These are phyloP conservation scores for Elsinoe australis DNA, from an alignment of 2,329 filamentous ascomycete species.

Conservation along the genomic window DNA sequence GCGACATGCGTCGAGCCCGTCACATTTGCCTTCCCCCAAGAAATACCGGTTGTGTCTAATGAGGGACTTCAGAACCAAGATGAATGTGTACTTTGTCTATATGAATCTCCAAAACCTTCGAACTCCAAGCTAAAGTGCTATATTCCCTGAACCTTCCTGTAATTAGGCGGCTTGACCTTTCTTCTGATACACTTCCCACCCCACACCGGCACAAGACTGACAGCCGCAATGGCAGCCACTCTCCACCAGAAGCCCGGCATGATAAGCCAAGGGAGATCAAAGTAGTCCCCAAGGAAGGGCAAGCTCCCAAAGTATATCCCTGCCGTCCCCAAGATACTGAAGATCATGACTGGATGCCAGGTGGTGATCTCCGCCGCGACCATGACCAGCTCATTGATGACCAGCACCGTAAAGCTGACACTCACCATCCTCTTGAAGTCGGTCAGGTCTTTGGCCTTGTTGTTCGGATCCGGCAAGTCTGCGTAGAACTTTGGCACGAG, in stretches of 20 bases:
- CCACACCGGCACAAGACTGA: slow-evolving; percentile 80
- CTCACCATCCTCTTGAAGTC: slow-evolving; percentile 61
- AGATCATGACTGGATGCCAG: slow-evolving; percentile 90
- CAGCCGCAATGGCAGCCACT: slow-evolving; percentile 67
- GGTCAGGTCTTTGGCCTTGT: slow-evolving; percentile 20
- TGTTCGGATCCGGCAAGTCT: slow-evolving; percentile 27
- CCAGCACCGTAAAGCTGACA: slow-evolving; percentile 83
- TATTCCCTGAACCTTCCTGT: slow-evolving; percentile 65
- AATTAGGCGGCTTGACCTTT: slow-evolving; percentile 84
- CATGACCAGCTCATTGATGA: slow-evolving; percentile 95
- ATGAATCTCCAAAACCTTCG: no score
- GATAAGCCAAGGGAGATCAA: slow-evolving; percentile 72
- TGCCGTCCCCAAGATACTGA: slow-evolving; percentile 74
- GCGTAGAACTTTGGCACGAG: slow-evolving; percentile 62
- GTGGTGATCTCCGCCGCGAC: slow-evolving; percentile 94
- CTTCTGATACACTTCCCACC: slow-evolving; percentile 75
- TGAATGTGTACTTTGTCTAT: no score
- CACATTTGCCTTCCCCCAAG: no score
- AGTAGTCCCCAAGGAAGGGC: slow-evolving; percentile 83
- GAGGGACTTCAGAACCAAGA: no score
- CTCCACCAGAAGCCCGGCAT: slow-evolving; percentile 83
- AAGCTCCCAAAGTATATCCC: slow-evolving; percentile 72
- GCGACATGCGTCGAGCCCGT: no score
- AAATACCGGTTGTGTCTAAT: no score
- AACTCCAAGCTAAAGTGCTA: slow-evolving; percentile 16